Conservation (phyloP, 2,329 filamentous ascomycete genomes). For the Neophaeococcomyces mojaviensis region DNA sequence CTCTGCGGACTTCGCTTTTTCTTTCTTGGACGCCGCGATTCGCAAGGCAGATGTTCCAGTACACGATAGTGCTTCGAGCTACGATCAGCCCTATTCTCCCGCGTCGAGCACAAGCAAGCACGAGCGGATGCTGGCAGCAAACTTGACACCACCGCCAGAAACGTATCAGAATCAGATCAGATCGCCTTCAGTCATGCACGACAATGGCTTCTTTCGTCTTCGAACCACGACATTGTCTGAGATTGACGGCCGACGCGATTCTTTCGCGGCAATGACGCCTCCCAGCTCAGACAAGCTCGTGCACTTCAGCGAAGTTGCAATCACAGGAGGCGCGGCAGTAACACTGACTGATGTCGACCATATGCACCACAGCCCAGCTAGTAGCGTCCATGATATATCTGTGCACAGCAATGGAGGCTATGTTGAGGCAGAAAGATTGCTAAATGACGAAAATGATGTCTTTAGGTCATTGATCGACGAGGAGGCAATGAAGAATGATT, state of each 20-base stretch:
- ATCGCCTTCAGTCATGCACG: background rate
- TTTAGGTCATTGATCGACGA: constrained; percentile 3
- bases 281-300: constrained; percentile 11
- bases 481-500: constrained; percentile 33
- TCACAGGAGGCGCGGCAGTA: constrained; percentile 12
- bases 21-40: constrained; percentile 86
- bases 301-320: constrained; percentile 5
- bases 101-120: constrained; percentile 10
- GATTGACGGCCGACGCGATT: constrained; percentile 15
- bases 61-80: constrained; percentile 13
- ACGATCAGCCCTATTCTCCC: background rate
- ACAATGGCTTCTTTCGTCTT: constrained; percentile 16
- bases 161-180: background rate
- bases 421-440: constrained; percentile 3
- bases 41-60: constrained; percentile 72
- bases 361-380: constrained; percentile 5
- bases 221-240: constrained; percentile 15
- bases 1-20: constrained; percentile 90
- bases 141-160: constrained; percentile 22
- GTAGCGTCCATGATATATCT: constrained; percentile 3
- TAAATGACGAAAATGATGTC: constrained; percentile 4
- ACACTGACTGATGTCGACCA: constrained; percentile 10
- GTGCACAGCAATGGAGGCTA: constrained; percentile 4
- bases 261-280: constrained; percentile 17
- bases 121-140: constrained; percentile 4